These are phyloP conservation scores for Pleurotus platypus DNA, from an alignment of 768 basidiomycete genomes.

Conservation along the genomic window DNA sequence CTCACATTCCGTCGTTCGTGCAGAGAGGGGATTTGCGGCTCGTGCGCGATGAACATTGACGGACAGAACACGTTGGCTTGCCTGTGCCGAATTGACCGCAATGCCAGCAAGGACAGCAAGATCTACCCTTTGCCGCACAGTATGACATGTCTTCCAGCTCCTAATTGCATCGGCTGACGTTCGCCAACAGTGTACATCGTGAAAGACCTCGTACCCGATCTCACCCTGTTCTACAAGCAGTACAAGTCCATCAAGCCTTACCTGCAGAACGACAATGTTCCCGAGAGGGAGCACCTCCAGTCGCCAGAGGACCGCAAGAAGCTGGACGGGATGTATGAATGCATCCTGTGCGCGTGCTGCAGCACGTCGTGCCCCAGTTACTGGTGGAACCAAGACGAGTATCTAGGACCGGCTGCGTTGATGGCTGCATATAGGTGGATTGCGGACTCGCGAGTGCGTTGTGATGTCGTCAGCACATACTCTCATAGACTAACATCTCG, in stretches of 20 bases:
- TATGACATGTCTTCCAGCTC: constrained; percentile 34
- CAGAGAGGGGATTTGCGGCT: constrained; percentile 95
- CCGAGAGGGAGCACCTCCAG: constrained; percentile 81
- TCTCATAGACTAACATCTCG: not conserved
- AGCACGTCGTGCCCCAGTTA: constrained; percentile 97
- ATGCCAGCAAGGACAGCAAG: constrained; percentile 69
- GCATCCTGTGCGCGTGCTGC: constrained; percentile 96
- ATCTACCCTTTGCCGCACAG: constrained; percentile 98
- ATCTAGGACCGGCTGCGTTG: constrained; percentile 93
- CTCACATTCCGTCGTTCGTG: constrained; percentile 94
- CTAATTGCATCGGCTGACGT: not conserved
- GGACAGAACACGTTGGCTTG: constrained; percentile 98
- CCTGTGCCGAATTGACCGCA: constrained; percentile 90
- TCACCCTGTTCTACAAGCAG: constrained; percentile 95
- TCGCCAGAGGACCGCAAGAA: constrained; percentile 90
- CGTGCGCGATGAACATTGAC: constrained; percentile 99
- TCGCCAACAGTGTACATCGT: constrained; percentile 84
- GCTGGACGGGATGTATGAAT: constrained; percentile 96
- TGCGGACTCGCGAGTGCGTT: constrained; percentile 84
- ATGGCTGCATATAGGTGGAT: constrained; percentile 99
- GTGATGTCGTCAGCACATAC: not conserved
- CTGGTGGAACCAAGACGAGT: constrained; percentile 99
- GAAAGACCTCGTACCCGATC: constrained; percentile 95
- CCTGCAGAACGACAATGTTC: constrained; percentile 90
- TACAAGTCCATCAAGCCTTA: constrained; percentile 99